Base-by-base conservation (phyloP, 2,329 filamentous ascomycete species). In the Aspergillus puulaauensis region DNA sequence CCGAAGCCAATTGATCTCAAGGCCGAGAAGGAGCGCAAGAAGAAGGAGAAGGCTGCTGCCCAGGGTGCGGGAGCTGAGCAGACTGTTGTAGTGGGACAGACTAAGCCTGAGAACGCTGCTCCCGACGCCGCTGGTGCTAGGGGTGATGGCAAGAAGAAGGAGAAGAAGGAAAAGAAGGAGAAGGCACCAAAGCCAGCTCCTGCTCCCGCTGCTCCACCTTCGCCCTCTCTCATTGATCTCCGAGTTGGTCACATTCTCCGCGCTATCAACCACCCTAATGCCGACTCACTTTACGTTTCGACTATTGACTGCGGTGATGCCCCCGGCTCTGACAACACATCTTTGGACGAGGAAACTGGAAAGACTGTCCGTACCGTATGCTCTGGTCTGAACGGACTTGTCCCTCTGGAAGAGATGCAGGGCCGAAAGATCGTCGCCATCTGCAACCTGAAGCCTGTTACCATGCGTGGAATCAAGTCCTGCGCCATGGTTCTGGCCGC, bases 381-480 rank as follows among this genome's bases (percentile, higher is more conserved):
- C 85, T 98, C 95, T 2, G 95, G 95, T 27, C 84, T 99, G 64
- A 97, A 96, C 76, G 95, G 95, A 7, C 85, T 97, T 31, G 80
- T 99, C 1, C 95, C 95, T 0, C 83, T 99, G 47, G 91, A 91
- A 75, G 91, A 96, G 76, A 97, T 99, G 95, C 95, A 99, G 77
- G 87, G 88, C 71, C 91, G 95, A 75, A 96, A 96, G 80, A 91
- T 99, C 60, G 85, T 99, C 33, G 90, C 95, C 1, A 93, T 99
- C 21, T 96, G 91, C 83, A 99, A 99, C 78, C 85, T 99, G 66
- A 99, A 99, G 83, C 95, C 95, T 51, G 95, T 98, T 75, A 99
- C 96, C 76, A 99, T 99, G 95, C 90, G 95, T 63, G 95, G 95
- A 65, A 84, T 91, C 73, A 89, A 89, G 73, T 89, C 83, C 33